These are phyloP conservation scores for Claviceps maximensis DNA, from an alignment of 2,329 filamentous ascomycete species.

Conservation along the genomic window DNA sequence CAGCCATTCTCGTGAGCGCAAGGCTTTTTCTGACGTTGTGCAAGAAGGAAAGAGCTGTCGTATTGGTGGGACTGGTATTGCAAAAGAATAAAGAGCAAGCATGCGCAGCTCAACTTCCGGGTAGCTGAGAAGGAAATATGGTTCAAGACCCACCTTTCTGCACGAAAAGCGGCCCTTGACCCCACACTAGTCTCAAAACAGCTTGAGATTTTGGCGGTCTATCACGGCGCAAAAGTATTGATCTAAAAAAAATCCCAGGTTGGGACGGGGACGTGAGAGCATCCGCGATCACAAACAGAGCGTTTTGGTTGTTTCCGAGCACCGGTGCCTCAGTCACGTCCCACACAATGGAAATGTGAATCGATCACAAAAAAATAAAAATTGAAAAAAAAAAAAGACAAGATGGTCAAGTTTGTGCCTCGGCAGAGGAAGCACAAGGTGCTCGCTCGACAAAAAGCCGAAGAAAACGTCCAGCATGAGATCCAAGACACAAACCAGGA, in stretches of 20 bases:
- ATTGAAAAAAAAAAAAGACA: not conserved
- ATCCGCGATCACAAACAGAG: not conserved
- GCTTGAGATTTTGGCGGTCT: constrained; percentile 22
- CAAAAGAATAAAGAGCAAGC: no score
- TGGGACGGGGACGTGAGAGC: not conserved
- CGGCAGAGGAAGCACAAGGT: constrained; percentile 56
- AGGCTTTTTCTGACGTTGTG: constrained; percentile 3
- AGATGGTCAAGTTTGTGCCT: constrained; percentile 46
- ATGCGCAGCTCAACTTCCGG: not conserved
- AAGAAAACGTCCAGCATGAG: constrained; percentile 28
- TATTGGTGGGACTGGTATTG: not conserved
- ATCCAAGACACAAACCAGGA: constrained; percentile 25
- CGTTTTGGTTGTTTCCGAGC: constrained; percentile 12
- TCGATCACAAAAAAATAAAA: not conserved
- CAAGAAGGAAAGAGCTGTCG: not conserved
- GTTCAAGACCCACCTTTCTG: not conserved
- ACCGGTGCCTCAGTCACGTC: not conserved
- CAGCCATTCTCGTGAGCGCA: constrained; percentile 14
- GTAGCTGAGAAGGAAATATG: not conserved
- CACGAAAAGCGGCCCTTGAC: constrained; percentile 2
- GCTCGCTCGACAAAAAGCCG: constrained; percentile 46
- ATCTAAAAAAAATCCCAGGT: constrained; percentile 4
- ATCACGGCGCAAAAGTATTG: constrained; percentile 21
- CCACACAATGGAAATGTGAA: not conserved
- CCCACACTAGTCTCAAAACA: constrained; percentile 22